Conservation (phyloP, 1,284 basidiomycete genomes). For the Irpex rosettiformis region DNA sequence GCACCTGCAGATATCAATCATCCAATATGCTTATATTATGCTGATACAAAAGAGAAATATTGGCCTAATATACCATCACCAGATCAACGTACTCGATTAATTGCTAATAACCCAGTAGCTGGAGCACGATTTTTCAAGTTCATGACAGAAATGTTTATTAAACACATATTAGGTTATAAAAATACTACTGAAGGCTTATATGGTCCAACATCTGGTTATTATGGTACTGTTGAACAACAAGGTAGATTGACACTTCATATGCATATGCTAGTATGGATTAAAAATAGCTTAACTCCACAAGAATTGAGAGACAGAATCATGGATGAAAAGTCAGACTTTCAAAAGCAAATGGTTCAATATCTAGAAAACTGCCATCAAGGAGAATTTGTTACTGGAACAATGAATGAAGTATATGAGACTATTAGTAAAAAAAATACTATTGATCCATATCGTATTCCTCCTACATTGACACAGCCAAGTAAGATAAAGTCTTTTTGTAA, state of each 20-base stretch:
- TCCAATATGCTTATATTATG: slow-evolving; percentile 1
- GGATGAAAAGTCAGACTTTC: slow-evolving; percentile 20
- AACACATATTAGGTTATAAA: slow-evolving; percentile 25
- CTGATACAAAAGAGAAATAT: background rate
- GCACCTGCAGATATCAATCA: slow-evolving; percentile 1
- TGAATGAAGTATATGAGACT: background rate
- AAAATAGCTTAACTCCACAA: slow-evolving; percentile 8
- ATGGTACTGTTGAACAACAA: slow-evolving; percentile 35
- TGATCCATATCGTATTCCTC: no score
- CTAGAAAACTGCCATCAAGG: slow-evolving; percentile 3
- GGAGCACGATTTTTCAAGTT: slow-evolving; percentile 12
- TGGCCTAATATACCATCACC: background rate
- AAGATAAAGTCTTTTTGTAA: no score
- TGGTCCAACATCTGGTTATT: slow-evolving; percentile 28
- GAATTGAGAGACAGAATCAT: slow-evolving; percentile 26
- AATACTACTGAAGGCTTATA: slow-evolving; percentile 22
- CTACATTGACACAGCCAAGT: no score
- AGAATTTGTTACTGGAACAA: background rate
- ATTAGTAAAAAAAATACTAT: no score
- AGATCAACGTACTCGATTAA: slow-evolving; percentile 8
- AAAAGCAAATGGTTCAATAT: slow-evolving; percentile 18
- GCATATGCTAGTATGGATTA: slow-evolving; percentile 22
- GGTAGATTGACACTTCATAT: slow-evolving; percentile 30
- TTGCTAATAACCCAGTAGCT: slow-evolving; percentile 31
- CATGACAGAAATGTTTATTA: slow-evolving; percentile 25